Evolutionary conservation across 768 basidiomycete species (phyloP).

Genomic region (Saitozyma sp.): DNA sequence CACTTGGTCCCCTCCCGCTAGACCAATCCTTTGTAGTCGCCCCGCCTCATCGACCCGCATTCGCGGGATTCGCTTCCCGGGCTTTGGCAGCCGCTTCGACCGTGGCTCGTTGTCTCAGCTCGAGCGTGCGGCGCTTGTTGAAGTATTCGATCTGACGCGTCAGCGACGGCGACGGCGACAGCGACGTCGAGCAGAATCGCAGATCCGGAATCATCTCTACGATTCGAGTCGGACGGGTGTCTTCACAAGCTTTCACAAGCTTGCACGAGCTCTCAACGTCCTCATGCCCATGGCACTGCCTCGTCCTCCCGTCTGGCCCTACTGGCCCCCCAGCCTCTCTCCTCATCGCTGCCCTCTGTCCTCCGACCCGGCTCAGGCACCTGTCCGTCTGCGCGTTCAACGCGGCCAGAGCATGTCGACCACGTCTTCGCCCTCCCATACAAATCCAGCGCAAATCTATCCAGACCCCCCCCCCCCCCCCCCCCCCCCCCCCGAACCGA

Average conservation of each 20-base stretch:
- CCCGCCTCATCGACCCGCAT: constrained; percentile 15
- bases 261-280: not conserved
- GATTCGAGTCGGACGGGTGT: too few relatives aligned
- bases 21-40: not conserved
- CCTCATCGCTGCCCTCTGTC: constrained; percentile 40
- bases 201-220: not conserved
- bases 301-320: not conserved
- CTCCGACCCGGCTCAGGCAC: not conserved
- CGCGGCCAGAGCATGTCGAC: too few relatives aligned
- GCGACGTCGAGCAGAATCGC: not conserved
- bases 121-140: constrained; percentile 79
- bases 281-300: not conserved
- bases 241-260: not conserved
- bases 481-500: too few relatives aligned
- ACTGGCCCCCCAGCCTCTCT: not conserved
- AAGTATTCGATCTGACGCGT: constrained; percentile 81
- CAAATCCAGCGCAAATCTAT: too few relatives aligned
- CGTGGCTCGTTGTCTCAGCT: constrained; percentile 45
- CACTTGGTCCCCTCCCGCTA: too few relatives aligned
- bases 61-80: constrained; percentile 22
- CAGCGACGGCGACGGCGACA: constrained; percentile 8
- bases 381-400: not conserved
- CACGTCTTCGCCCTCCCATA: too few relatives aligned
- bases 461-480: too few relatives aligned
- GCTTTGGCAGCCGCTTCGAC: constrained; percentile 41